These are phyloP conservation scores for Epichloe festucae DNA, from an alignment of 2,329 filamentous ascomycete genomes.

Conservation along the genomic window DNA sequence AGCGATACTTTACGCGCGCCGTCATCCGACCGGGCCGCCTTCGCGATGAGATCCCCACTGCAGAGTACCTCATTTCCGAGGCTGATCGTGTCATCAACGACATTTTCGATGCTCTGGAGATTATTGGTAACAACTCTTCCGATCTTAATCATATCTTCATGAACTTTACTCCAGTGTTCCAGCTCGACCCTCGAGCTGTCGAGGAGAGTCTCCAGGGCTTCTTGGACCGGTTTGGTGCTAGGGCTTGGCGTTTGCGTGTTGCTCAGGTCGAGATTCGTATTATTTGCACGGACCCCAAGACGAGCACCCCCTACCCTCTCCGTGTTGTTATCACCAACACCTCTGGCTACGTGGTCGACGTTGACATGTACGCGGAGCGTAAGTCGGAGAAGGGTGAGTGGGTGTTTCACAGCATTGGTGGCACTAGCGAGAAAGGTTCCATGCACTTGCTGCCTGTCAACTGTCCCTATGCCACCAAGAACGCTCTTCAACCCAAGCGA, in stretches of 20 bases:
- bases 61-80: slow-evolving; percentile 95
- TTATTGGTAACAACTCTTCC: slow-evolving; percentile 97
- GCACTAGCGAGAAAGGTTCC: slow-evolving; percentile 84
- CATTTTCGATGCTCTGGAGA: slow-evolving; percentile 93
- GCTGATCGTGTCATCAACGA: slow-evolving; percentile 94
- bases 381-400: slow-evolving; percentile 97
- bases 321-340: slow-evolving; percentile 97
- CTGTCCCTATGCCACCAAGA: slow-evolving; percentile 93
- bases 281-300: slow-evolving; percentile 82
- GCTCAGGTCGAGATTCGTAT: slow-evolving; percentile 97
- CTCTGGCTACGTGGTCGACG: slow-evolving; percentile 92
- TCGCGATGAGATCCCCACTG: slow-evolving; percentile 94
- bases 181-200: slow-evolving; percentile 76
- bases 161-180: slow-evolving; percentile 97
- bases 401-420: slow-evolving; percentile 96
- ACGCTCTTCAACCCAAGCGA: slow-evolving; percentile 94
- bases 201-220: slow-evolving; percentile 90
- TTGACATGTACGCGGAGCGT: slow-evolving; percentile 94
- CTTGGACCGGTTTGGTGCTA: slow-evolving; percentile 88
- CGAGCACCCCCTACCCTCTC: slow-evolving; percentile 77
- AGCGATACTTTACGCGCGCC: slow-evolving; percentile 95
- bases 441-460: slow-evolving; percentile 89
- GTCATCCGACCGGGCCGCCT: slow-evolving; percentile 89
- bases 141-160: slow-evolving; percentile 99
- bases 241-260: slow-evolving; percentile 91